Evolutionary conservation across 2,329 filamentous ascomycete genomes (phyloP).

Genomic region (Xylaria polymorpha): DNA sequence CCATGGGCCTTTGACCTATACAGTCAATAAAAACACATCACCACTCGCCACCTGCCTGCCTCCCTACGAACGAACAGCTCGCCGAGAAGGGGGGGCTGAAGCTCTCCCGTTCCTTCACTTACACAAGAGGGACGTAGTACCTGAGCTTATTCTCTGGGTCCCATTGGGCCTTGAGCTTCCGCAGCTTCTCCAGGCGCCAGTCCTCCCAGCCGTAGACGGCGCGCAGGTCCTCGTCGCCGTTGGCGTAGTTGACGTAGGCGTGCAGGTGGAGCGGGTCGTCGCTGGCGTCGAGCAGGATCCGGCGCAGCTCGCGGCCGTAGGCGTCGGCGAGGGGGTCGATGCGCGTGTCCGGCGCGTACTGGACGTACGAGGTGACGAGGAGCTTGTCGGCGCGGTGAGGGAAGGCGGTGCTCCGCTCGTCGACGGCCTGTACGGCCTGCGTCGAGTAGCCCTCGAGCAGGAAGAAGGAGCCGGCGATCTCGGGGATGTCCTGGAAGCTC

Average conservation of each 20-base stretch:
- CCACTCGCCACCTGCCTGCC: no score
- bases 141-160: constrained; percentile 39
- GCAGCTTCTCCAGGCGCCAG: constrained; percentile 39
- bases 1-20: no score
- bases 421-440: constrained; percentile 40
- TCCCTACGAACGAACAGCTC: no score
- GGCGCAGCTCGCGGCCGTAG: constrained; percentile 35
- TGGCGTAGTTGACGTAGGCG: constrained; percentile 42
- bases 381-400: constrained; percentile 41
- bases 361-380: constrained; percentile 39
- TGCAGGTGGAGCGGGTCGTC: constrained; percentile 37
- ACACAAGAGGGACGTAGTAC: constrained; percentile 39
- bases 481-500: constrained; percentile 33
- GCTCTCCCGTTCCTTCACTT: no score
- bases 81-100: no score
- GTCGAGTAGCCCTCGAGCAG: constrained; percentile 43
- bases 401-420: constrained; percentile 37
- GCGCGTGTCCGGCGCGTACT: constrained; percentile 34
- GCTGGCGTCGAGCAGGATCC: constrained; percentile 36
- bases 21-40: no score
- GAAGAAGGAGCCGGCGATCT: constrained; percentile 41
- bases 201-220: constrained; percentile 42
- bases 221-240: constrained; percentile 36
- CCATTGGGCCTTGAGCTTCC: constrained; percentile 33
- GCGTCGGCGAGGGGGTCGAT: constrained; percentile 34